Base-by-base conservation (phyloP, 164 flowering plant species). In the Stephania japonica region DNA sequence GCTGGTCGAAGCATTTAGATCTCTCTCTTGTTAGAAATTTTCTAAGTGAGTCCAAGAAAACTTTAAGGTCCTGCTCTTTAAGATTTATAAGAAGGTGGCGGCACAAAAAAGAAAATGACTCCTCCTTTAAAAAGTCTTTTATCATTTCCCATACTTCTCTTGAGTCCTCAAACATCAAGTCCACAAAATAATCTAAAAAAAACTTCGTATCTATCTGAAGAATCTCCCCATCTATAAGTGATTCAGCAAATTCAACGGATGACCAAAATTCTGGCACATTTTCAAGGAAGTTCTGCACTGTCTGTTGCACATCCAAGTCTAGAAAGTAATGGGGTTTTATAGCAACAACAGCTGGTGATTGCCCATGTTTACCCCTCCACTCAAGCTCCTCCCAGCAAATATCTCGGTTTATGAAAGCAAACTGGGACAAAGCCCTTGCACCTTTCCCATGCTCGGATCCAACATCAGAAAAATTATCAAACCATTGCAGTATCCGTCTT, bases 371-470 rank as follows among this genome's bases (percentile, higher is more conserved):
- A 41, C 99, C 99, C 76, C 81, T 89, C 99, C 99, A 95, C 81
- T 88, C 97, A 65, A 95, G 97, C 81, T 93, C 98, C 80, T 91
- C 99, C 99, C 99, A 95, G 78, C 98, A 95, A 56, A 85, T 87
- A 77, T 93, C 96, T 24, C 98, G 86, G 81, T 95, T 90, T 71
- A 88, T 79, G 78, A 95, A 95, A 32, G 99, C 90, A 84, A 87
- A 95, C 71, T 90, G 91, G 7, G 96, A 86, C 59, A 95, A 62
- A 67, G 98, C 97, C 81, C 86, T 91, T 1, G 97, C 92, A 72
- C 99, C 99, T 74, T 86, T 90, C 67, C 83, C 78, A 64, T 88
- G 93, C 66, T 83, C 92, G 70, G 81, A 76, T 67, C 84, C 84
- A 67, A 74, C 76, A 43, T 71, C 68, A 68, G 85, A 70, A 78